These are phyloP conservation scores for Scheffersomyces amazonensis DNA, from an alignment of 805 yeast species.

Conservation along the genomic window DNA sequence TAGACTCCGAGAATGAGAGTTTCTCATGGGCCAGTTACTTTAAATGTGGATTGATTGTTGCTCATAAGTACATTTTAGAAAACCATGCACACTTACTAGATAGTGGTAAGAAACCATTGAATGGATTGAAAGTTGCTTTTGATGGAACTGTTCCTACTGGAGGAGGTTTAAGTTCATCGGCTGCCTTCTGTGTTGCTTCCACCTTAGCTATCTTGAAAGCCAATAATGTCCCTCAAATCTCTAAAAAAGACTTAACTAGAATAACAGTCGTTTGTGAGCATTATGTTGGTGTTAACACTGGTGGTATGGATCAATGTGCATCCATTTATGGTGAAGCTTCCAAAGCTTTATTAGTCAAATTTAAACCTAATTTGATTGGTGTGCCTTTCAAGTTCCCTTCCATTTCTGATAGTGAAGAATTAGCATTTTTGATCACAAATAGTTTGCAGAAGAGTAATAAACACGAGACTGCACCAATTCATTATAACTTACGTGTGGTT, in stretches of 20 bases:
- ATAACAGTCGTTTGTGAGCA: conserved; percentile 68
- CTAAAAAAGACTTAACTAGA: conserved; percentile 52
- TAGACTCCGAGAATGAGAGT: conserved; percentile 40
- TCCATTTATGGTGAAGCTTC: conserved; percentile 59
- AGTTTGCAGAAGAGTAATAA: conserved; percentile 62
- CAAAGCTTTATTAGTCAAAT: conserved; percentile 58
- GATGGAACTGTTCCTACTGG: conserved; percentile 73
- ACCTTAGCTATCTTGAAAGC: conserved; percentile 55
- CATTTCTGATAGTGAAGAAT: conserved; percentile 31
- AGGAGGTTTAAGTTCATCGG: conserved; percentile 68
- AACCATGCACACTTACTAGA: conserved; percentile 15
- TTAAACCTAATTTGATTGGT: conserved; percentile 56
- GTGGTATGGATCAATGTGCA: conserved; percentile 82
- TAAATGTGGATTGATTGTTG: conserved; percentile 63
- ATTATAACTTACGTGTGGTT: conserved; percentile 69
- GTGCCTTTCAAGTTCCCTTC: conserved; percentile 53
- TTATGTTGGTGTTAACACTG: conserved; percentile 70
- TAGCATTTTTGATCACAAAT: conserved; percentile 61
- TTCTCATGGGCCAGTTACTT: conserved; percentile 69
- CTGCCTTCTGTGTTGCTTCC: conserved; percentile 68
- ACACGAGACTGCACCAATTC: conserved; percentile 65
- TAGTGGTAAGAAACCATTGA: conserved; percentile 17
- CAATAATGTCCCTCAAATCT: conserved; percentile 41
- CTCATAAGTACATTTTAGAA: conserved; percentile 44
- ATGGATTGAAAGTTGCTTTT: conserved; percentile 51